Conservation (phyloP, 352 stramenopile genomes). For the Globisporangium cylindrosporum region DNA sequence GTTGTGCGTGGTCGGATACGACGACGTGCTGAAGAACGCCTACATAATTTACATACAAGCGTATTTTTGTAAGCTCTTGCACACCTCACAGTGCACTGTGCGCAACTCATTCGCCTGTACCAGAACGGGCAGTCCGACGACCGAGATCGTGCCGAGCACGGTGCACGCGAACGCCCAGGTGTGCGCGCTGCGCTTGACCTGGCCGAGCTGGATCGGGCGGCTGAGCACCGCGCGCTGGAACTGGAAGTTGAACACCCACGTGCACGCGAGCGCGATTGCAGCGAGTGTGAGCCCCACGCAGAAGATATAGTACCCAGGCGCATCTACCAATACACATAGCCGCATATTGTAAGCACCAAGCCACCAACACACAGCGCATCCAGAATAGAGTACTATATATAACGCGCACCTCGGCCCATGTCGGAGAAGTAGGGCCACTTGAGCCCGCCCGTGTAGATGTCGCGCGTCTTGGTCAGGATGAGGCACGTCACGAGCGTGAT, state of each 20-base stretch:
- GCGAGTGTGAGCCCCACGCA: constrained; percentile 42
- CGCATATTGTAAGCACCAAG: neutral
- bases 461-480: constrained; percentile 40
- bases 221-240: constrained; percentile 42
- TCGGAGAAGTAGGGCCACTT: constrained; percentile 71
- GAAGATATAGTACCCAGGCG: constrained; percentile 65
- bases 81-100: too few species aligned
- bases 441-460: constrained; percentile 56
- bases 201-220: constrained; percentile 30
- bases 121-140: constrained; percentile 49
- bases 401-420: constrained; percentile 41
- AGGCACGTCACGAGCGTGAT: constrained; percentile 53
- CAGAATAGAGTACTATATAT: neutral
- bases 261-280: constrained; percentile 40
- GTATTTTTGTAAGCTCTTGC: neutral
- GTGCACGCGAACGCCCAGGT: constrained; percentile 19
- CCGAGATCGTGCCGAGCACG: constrained; percentile 36
- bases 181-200: constrained; percentile 26
- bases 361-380: neutral
- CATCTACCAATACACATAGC: constrained; percentile 22
- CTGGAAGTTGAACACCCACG: constrained; percentile 57
- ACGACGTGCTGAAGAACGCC: constrained; percentile 61
- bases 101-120: constrained; percentile 15
- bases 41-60: constrained; percentile 11
- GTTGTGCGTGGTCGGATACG: constrained; percentile 57